Evolutionary conservation across 371 early-diverging fungal genomes (phyloP).

Genomic region (Quaeritorhiza haematococci): DNA sequence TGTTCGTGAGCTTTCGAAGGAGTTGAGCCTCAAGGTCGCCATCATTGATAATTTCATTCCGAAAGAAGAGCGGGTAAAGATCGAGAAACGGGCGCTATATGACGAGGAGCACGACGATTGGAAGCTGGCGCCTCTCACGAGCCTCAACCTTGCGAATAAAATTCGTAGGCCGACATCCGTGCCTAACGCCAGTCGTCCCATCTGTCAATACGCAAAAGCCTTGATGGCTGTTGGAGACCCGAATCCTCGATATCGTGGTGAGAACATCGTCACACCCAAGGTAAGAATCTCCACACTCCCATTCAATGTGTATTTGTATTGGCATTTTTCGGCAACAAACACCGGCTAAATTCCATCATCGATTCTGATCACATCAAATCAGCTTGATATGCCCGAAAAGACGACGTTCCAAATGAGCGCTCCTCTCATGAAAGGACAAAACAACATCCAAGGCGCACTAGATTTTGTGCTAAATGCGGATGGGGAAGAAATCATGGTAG

Average conservation of each 20-base stretch:
- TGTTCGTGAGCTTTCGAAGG: conserved; percentile 30
- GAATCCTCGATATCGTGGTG: conserved; percentile 31
- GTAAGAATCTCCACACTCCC: conserved; percentile 12
- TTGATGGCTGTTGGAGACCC: conserved; percentile 30
- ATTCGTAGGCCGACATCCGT: conserved; percentile 31
- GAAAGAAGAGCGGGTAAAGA: conserved; percentile 34
- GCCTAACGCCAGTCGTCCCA: conserved; percentile 27
- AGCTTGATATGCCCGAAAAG: conserved; percentile 16
- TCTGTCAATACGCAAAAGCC: conserved; percentile 39
- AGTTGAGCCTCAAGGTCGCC: conserved; percentile 24
- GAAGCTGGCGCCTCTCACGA: conserved; percentile 30
- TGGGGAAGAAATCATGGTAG: conserved; percentile 13
- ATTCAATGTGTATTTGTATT: conserved; percentile 2
- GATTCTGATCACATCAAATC: conserved; percentile 1
- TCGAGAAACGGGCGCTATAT: conserved; percentile 38
- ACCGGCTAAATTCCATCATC: conserved; percentile 18
- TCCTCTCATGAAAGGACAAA: background rate
- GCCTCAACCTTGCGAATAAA: conserved; percentile 27
- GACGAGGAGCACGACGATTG: conserved; percentile 48
- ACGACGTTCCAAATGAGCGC: conserved; percentile 1
- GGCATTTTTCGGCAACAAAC: conserved; percentile 33
- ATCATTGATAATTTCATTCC: conserved; percentile 51
- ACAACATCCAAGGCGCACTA: conserved; percentile 7
- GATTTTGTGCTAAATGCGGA: conserved; percentile 8
- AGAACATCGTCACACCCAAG: conserved; percentile 40